Conservation (phyloP, 768 basidiomycete species). For the Floccularia luteovirens region DNA sequence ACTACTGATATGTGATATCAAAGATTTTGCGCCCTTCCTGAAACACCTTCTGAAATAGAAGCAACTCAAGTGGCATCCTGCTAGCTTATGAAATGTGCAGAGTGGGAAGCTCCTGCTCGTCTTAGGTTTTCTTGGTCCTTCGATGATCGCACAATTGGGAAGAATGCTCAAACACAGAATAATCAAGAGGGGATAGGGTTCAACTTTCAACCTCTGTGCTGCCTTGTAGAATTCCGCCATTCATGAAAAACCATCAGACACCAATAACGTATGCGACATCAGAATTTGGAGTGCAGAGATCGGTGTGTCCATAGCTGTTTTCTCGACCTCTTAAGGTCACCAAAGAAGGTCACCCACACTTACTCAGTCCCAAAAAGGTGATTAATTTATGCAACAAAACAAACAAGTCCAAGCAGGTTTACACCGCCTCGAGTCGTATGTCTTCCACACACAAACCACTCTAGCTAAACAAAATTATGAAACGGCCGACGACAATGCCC, state of each 20-base stretch:
- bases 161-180: neutral
- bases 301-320: no score
- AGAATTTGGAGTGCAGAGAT: constrained; percentile 25
- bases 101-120: constrained; percentile 24
- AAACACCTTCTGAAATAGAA: constrained; percentile 21
- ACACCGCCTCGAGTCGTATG: no score
- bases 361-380: no score
- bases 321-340: no score
- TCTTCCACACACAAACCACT: no score
- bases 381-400: no score
- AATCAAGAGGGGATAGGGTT: neutral
- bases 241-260: constrained; percentile 26
- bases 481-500: no score
- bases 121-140: constrained; percentile 18
- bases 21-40: constrained; percentile 20
- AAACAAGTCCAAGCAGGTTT: no score
- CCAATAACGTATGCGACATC: constrained; percentile 27
- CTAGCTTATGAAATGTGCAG: constrained; percentile 23
- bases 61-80: constrained; percentile 16
- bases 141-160: constrained; percentile 21
- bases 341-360: no score
- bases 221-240: constrained; percentile 23
- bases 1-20: constrained; percentile 21
- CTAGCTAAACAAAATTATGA: no score
- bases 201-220: constrained; percentile 25